Conservation (phyloP, 768 basidiomycete species). For the Naganishia kalamii region DNA sequence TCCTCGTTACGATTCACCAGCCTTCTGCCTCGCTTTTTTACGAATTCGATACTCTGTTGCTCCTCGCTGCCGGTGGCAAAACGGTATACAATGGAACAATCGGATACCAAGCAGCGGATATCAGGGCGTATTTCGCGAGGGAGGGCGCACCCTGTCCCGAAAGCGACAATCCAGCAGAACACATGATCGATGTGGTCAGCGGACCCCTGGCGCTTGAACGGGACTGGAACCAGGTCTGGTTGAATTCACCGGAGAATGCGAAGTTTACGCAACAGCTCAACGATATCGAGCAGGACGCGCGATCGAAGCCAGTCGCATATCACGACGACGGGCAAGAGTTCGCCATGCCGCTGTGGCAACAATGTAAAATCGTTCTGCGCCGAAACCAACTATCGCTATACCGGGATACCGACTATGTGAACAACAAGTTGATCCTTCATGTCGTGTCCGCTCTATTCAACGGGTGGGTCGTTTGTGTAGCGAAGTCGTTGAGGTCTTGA, state of each 20-base stretch:
- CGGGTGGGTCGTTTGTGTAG: conserved; percentile 18
- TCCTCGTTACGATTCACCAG: conserved; percentile 67
- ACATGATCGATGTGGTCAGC: conserved; percentile 58
- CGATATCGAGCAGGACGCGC: conserved; percentile 50
- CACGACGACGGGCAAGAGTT: conserved; percentile 39
- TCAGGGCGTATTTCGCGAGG: conserved; percentile 9
- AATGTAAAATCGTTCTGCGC: conserved; percentile 18
- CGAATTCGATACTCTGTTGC: conserved; percentile 66
- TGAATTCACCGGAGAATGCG: conserved; percentile 57
- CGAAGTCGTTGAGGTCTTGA: not conserved
- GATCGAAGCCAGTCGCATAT: conserved; percentile 49
- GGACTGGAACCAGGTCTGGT: conserved; percentile 80
- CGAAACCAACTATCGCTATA: conserved; percentile 54
- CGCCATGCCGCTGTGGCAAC: conserved; percentile 25
- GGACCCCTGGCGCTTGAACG: conserved; percentile 58
- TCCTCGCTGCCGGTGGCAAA: conserved; percentile 67
- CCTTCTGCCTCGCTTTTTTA: conserved; percentile 64
- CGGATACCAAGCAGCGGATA: not conserved
- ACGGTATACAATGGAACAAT: conserved; percentile 37
- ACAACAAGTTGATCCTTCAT: conserved; percentile 44
- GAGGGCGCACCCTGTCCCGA: conserved; percentile 50
- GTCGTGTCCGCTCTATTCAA: conserved; percentile 35
- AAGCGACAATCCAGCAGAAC: conserved; percentile 68
- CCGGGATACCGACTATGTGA: conserved; percentile 49
- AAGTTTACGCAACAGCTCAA: conserved; percentile 49